Base-by-base conservation (phyloP, 805 yeast genomes). In the Cyberlindnera meyerae region DNA sequence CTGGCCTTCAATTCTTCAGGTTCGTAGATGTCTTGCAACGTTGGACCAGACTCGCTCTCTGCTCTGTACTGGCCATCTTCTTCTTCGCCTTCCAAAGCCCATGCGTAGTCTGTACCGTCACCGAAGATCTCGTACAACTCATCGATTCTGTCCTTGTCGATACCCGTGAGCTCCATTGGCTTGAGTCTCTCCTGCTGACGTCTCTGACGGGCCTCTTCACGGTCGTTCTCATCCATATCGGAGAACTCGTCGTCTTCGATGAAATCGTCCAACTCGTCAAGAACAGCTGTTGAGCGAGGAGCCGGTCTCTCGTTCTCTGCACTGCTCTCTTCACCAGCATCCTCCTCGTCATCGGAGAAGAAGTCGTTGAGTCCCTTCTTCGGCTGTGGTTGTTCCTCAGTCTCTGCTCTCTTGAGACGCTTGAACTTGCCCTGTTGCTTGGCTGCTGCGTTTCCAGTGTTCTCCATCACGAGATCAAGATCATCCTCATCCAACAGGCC, bases 221-320 rank as follows among this genome's bases (percentile, higher is more conserved):
- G 73, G 39, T 71, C 77, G 42, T 68, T 74, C 36, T 76, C 82
- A 44, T 81, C 88, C 54, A 88, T 95, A 50, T 87, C 97, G 8
- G 94, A 85, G 54, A 83, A 82, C 58, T 89, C 97, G 61, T 93
- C 98, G 61, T 93, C 98, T 62, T 90, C 98, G 49, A 93, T 93
- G 63, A 93, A 93, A 57, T 89, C 98, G 58, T 88, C 98, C 51
- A 90, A 78, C 60, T 93, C 97, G 55, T 88, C 95, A 47, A 77
- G 61, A 3, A 37, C 8, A 15, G 42, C 13, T 8, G 29, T 24
- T 11, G 29, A 11, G 18, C 27, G 14, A 9, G 25, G 35, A 44
- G 38, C 55, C 18, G 48, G 15, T 13, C 18, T 8, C 29, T 14
- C 29, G 9, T 14, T 61, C 18, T 22, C 33, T 2, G 13, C 24